phyloP scores from a whole-genome alignment of 2,329 filamentous ascomycete species.

The Biscogniauxia marginata region DNA sequence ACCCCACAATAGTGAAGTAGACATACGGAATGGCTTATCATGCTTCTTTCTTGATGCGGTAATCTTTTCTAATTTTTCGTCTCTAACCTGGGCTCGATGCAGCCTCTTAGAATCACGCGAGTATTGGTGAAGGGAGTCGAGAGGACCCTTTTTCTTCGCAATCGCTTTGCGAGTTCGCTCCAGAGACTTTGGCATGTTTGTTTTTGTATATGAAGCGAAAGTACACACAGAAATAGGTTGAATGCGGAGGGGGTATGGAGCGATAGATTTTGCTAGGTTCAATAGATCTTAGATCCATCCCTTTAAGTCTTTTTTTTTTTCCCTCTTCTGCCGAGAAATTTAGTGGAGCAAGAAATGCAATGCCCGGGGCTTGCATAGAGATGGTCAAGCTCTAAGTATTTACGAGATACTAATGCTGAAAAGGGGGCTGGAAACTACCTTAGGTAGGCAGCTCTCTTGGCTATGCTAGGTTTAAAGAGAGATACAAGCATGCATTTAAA shows the following conservation, averaged over 20 bases:
- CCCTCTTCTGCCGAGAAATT: no score
- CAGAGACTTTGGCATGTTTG: conserved; percentile 71
- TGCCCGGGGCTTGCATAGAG: no score
- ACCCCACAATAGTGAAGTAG: not conserved
- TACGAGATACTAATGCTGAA: no score
- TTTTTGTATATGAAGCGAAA: not conserved
- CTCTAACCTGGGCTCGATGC: conserved; percentile 74
- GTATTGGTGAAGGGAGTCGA: conserved; percentile 79
- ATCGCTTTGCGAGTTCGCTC: conserved; percentile 88
- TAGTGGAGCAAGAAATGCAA: not conserved
- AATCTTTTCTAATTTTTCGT: conserved; percentile 77
- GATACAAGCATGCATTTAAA: not conserved
- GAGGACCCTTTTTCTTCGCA: conserved; percentile 75
- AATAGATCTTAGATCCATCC: no score
- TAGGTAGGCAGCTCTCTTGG: no score
- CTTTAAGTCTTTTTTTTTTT: no score
- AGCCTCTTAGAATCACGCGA: conserved; percentile 83
- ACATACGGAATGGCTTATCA: conserved; percentile 70
- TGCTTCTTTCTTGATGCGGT: conserved; percentile 67
- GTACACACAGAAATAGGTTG: no score
- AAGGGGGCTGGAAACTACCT: no score
- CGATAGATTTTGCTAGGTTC: no score
- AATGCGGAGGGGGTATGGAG: no score
- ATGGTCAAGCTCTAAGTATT: not conserved
- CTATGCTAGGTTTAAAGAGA: no score